A percentile compares a stretch with the other conserved stretches of the same genome.
Conservation (phyloP, 1,284 basidiomycete genomes). For the Tetrapyrgos nigripes region DNA sequence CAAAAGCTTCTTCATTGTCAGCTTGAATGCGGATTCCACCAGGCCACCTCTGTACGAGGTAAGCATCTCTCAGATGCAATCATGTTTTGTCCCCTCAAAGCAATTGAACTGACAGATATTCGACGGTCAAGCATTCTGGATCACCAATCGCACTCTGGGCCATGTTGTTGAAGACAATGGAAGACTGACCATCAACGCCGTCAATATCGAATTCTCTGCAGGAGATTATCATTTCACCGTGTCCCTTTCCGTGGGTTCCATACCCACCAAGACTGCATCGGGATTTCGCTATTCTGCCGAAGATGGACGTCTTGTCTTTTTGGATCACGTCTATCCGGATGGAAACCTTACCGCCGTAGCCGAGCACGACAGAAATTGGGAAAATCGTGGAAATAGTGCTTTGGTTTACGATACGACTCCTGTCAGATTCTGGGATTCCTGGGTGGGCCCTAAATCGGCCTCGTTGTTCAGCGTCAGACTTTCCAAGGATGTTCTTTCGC, state of each 20-base stretch:
- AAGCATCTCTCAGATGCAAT: too few relatives aligned
- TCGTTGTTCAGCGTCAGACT: conserved; percentile 74
- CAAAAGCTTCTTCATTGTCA: conserved; percentile 68
- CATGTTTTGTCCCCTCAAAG: not conserved
- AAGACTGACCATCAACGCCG: conserved; percentile 51
- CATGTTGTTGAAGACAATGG: conserved; percentile 64
- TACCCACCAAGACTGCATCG: conserved; percentile 70
- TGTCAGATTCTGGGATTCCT: conserved; percentile 90
- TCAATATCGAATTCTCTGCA: conserved; percentile 35
- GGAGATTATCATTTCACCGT: not conserved
- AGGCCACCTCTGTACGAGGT: conserved; percentile 49
- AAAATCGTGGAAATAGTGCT: conserved; percentile 74
- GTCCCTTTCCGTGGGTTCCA: conserved; percentile 49
- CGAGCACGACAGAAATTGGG: conserved; percentile 72
- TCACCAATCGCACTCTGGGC: conserved; percentile 67
- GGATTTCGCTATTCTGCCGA: conserved; percentile 71
- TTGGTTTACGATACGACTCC: conserved; percentile 79
- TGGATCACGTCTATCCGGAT: conserved; percentile 78
- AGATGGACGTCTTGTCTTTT: conserved; percentile 66
- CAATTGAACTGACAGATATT: conserved; percentile 49
- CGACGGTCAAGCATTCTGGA: conserved; percentile 79
- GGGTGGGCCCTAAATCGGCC: conserved; percentile 75
- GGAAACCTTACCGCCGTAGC: conserved; percentile 70
- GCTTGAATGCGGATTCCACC: conserved; percentile 56
- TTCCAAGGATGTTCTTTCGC: conserved; percentile 44